These are phyloP conservation scores for Leptomonas pyrrhocoris DNA, from an alignment of 208 protist species.

Conservation along the genomic window DNA sequence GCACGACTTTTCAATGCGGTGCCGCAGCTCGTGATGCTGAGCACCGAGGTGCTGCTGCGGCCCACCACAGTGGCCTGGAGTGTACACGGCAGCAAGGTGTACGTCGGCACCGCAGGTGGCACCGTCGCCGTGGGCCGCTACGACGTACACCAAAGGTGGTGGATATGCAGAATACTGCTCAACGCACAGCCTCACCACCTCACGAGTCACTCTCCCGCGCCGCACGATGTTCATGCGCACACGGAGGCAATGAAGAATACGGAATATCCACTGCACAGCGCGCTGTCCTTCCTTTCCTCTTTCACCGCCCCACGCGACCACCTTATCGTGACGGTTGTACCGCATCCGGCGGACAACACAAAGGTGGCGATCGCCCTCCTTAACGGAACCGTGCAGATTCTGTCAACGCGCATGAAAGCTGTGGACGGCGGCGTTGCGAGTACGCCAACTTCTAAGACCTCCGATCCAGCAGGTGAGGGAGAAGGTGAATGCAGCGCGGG, in stretches of 20 bases:
- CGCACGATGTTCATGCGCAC: not conserved
- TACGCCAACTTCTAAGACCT: not conserved
- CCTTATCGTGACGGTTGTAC: conserved; percentile 27
- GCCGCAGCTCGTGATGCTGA: conserved; percentile 45
- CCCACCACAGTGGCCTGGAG: conserved; percentile 54
- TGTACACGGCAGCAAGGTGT: conserved; percentile 50
- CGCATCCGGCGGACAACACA: conserved; percentile 56
- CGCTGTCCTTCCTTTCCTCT: not conserved
- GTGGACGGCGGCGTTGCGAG: conserved; percentile 31
- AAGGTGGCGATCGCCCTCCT: conserved; percentile 46
- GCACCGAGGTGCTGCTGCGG: conserved; percentile 40
- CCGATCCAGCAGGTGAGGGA: not conserved
- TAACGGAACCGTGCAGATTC: conserved; percentile 49
- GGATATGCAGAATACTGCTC: conserved; percentile 51
- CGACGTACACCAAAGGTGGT: conserved; percentile 53
- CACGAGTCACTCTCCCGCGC: not conserved
- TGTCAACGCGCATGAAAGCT: conserved; percentile 60
- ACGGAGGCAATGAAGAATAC: too few species aligned
- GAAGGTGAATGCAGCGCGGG: not conserved
- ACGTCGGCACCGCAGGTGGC: conserved; percentile 50
- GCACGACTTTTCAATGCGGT: not conserved
- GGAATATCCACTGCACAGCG: not conserved
- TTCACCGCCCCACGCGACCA: conserved; percentile 9
- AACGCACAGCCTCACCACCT: not conserved
- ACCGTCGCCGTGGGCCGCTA: conserved; percentile 68